Conservation (phyloP, 2,329 filamentous ascomycete species). For the Fusarium floridanum region DNA sequence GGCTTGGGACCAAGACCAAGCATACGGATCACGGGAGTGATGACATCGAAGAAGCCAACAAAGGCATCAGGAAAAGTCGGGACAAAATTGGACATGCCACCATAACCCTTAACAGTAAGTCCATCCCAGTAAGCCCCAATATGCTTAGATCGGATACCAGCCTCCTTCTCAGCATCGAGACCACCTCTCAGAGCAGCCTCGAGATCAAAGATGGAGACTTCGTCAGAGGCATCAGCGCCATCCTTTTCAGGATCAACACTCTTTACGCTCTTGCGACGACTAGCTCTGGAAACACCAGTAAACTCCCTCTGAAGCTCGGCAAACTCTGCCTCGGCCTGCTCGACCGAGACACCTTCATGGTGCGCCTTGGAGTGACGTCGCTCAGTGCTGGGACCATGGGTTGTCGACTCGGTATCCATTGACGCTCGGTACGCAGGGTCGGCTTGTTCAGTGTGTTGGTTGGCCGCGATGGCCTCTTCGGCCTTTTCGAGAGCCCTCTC, state of each 20-base stretch:
- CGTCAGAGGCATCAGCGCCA: conserved; percentile 55
- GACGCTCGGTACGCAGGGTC: conserved; percentile 41
- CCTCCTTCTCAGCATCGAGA: conserved; percentile 77
- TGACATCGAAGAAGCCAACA: conserved; percentile 80
- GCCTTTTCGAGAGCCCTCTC: conserved; percentile 47
- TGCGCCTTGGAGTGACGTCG: conserved; percentile 34
- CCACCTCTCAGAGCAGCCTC: conserved; percentile 80
- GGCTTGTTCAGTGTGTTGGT: conserved; percentile 44
- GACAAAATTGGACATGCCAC: conserved; percentile 79
- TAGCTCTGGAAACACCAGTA: conserved; percentile 67
- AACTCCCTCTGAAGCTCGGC: conserved; percentile 74
- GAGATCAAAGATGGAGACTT: conserved; percentile 75
- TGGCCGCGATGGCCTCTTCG: conserved; percentile 47
- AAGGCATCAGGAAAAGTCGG: conserved; percentile 84
- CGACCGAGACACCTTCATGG: conserved; percentile 70
- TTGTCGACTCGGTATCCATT: conserved; percentile 49
- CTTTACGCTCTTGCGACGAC: conserved; percentile 49
- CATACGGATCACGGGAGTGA: conserved; percentile 72
- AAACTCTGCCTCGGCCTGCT: conserved; percentile 78
- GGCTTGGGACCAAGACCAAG: conserved; percentile 77
- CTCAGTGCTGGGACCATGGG: conserved; percentile 38
- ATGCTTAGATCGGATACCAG: conserved; percentile 84
- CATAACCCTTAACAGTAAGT: conserved; percentile 80
- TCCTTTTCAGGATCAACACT: conserved; percentile 71
- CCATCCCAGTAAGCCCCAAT: conserved; percentile 85